phyloP scores from a whole-genome alignment of 768 basidiomycete genomes.

The Lentinula edodes region DNA sequence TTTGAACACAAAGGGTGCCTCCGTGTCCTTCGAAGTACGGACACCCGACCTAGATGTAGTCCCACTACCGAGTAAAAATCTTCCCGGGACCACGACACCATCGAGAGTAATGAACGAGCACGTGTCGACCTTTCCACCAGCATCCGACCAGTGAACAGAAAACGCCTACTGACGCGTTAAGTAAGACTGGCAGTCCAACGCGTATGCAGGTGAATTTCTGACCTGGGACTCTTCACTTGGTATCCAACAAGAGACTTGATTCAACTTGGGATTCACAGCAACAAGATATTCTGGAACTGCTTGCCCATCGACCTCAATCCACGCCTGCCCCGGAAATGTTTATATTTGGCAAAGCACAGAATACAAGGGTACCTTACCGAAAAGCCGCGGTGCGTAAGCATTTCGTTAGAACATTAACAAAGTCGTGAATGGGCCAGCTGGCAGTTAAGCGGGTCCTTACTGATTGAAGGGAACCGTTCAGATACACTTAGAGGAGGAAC shows the following conservation, averaged over 20 bases:
- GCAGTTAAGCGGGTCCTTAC: too few relatives aligned
- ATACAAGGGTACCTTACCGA: constrained; percentile 21
- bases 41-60: constrained; percentile 48
- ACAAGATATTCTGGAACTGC: constrained; percentile 52
- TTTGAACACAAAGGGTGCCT: constrained; percentile 60
- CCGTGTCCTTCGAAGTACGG: constrained; percentile 41
- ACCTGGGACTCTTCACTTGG: constrained; percentile 58
- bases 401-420: constrained; percentile 15
- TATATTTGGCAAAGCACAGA: not conserved
- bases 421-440: not conserved
- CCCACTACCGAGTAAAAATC: constrained; percentile 55
- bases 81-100: constrained; percentile 56
- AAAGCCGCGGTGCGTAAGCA: constrained; percentile 56
- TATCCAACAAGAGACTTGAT: constrained; percentile 64
- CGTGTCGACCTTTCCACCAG: constrained; percentile 45
- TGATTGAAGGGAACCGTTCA: not conserved
- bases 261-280: constrained; percentile 34
- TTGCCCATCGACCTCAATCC: constrained; percentile 52
- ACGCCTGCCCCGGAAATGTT: constrained; percentile 28
- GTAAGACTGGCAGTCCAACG: not conserved
- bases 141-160: constrained; percentile 60
- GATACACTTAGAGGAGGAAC: not conserved
- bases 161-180: constrained; percentile 36
- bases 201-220: not conserved
- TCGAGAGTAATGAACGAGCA: constrained; percentile 63